Percentiles rank a stretch among this genome's conserved stretches.
Evolutionary conservation across 2,329 filamentous ascomycete species (phyloP).

Genomic region (Rhexocercosporidium sp.): DNA sequence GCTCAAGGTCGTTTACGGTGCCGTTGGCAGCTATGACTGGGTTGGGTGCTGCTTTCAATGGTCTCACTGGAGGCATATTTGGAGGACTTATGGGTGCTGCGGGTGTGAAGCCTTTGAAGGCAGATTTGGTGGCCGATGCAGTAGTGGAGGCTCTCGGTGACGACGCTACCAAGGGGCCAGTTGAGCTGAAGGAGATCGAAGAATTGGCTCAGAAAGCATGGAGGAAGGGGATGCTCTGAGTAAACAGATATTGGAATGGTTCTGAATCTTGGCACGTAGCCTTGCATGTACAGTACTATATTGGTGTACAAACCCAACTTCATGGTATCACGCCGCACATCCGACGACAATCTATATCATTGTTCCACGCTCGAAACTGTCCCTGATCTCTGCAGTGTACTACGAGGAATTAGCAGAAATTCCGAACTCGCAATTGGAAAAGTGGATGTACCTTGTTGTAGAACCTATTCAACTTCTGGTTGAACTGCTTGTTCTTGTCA

Average conservation of each 20-base stretch:
- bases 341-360: constrained; percentile 68
- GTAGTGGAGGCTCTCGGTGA: constrained; percentile 87
- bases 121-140: constrained; percentile 85
- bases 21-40: constrained; percentile 81
- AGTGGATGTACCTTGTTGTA: constrained; percentile 77
- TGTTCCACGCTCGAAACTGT: constrained; percentile 96
- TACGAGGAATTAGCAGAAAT: constrained; percentile 41
- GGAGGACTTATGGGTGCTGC: constrained; percentile 80
- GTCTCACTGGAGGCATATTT: constrained; percentile 75
- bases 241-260: constrained; percentile 13
- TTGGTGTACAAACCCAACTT: constrained; percentile 22
- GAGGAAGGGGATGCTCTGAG: constrained; percentile 87
- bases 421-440: background rate
- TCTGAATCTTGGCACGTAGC: constrained; percentile 24
- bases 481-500: constrained; percentile 99
- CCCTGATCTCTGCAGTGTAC: constrained; percentile 95
- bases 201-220: constrained; percentile 80
- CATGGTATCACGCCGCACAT: constrained; percentile 15
- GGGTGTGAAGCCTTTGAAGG: constrained; percentile 85
- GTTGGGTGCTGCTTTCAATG: constrained; percentile 78
- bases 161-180: constrained; percentile 71
- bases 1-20: constrained; percentile 79
- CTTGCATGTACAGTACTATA: constrained; percentile 34
- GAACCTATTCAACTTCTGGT: constrained; percentile 93
- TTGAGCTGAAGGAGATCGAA: constrained; percentile 83